These are phyloP conservation scores for Zopfochytrium polystomum DNA, from an alignment of 371 early-diverging fungal genomes.

Conservation along the genomic window DNA sequence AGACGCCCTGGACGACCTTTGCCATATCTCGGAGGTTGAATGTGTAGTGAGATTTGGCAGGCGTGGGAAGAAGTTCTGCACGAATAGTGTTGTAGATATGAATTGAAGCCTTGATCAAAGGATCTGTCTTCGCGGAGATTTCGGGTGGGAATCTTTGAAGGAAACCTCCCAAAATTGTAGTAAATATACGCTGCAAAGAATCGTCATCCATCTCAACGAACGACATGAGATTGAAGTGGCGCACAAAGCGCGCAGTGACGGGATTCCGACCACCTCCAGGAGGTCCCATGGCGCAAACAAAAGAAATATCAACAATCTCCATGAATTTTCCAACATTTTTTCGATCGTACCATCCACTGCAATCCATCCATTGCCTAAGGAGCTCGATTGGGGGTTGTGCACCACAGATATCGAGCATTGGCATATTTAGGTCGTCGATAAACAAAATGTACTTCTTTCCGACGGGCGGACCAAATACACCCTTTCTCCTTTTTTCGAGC, in stretches of 20 bases:
- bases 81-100: constrained; percentile 57
- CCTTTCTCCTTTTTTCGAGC: constrained; percentile 58
- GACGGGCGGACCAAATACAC: constrained; percentile 59
- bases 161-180: constrained; percentile 51
- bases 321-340: constrained; percentile 58
- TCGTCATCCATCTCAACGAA: constrained; percentile 57
- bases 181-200: constrained; percentile 49
- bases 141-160: constrained; percentile 43
- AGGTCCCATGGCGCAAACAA: constrained; percentile 57
- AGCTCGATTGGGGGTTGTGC: constrained; percentile 62
- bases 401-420: constrained; percentile 53
- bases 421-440: constrained; percentile 63
- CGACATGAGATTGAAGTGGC: constrained; percentile 55
- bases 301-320: constrained; percentile 57
- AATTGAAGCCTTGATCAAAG: constrained; percentile 49
- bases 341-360: constrained; percentile 59
- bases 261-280: constrained; percentile 62
- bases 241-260: constrained; percentile 50
- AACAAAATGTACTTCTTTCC: constrained; percentile 54
- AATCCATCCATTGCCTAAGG: constrained; percentile 59
- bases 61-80: constrained; percentile 56
- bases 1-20: constrained; percentile 56
- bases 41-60: constrained; percentile 60
- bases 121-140: constrained; percentile 34
- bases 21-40: constrained; percentile 61